Base-by-base conservation (phyloP, 1,139 yeast genomes). In the Protomyces inundatus region DNA sequence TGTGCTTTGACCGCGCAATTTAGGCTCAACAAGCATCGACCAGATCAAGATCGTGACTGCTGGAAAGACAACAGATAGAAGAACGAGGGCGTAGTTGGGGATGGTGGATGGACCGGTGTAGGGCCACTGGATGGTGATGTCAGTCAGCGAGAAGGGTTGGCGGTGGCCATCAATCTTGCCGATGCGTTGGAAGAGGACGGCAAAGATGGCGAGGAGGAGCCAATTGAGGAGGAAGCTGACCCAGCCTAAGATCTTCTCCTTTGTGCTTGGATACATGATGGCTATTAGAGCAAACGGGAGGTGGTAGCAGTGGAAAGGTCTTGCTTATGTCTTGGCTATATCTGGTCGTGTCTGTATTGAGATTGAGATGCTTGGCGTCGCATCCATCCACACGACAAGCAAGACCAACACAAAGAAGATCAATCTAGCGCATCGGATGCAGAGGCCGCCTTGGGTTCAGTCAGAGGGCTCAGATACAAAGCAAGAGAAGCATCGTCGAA, bases 81-180 rank as follows among this genome's bases (percentile, higher is more conserved):
- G 72, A 57, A 79, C 70, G 65, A 79, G 74, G 69, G 70, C 74
- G 65, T 66, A 72, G 55, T 73, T 80, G 23, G 79, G 73, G 12
- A 88, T 91, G 36, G 88, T 76, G 72, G 88, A 90, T 30, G 76
- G 77, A 54, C 79, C 81, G 0, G 93, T 86, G 72, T 82, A 86
- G 0, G 95, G 95, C 72, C 88, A 95, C 55, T 86, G 82, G 51
- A 88, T 81, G 0, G 84, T 80, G 35, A 81, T 66, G 70, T 83
- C 86, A 65, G 80, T 79, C 68, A 83, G 75, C 66, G 79, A 80
- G 71, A 88, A 88, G 70, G 87, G 90, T 42, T 66, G 66, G 55
- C 65, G 55, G 52, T 57, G 59, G 2, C 71, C 71, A 35, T 61
- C 62, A 23, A 65, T 39, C 4, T 64, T 46, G 40, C 68, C 70